phyloP scores from a whole-genome alignment of 106 monocot genomes.

The Platanthera guangdongensis region DNA sequence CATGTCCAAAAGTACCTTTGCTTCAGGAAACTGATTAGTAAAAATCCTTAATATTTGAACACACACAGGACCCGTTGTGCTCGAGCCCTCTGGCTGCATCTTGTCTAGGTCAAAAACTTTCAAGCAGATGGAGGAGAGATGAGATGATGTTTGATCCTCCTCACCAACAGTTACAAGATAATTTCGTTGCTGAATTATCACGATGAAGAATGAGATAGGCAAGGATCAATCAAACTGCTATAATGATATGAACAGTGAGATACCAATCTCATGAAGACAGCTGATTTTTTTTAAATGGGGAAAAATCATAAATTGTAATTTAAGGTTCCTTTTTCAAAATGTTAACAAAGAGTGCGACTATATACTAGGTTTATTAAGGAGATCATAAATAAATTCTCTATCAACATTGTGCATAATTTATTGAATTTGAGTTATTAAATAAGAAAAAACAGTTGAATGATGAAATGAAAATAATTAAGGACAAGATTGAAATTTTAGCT shows the following conservation, averaged over 20 bases:
- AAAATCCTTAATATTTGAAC: constrained; percentile 80
- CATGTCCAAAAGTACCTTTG: constrained; percentile 42
- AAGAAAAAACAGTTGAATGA: too few relatives aligned
- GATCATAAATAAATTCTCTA: too few relatives aligned
- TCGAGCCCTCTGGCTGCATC: constrained; percentile 86
- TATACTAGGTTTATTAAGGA: too few relatives aligned
- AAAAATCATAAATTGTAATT: background rate
- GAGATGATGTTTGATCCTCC: constrained; percentile 69
- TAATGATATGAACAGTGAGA: background rate
- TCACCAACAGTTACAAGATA: constrained; percentile 83
- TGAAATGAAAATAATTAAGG: too few relatives aligned
- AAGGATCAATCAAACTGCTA: background rate
- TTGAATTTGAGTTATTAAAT: too few relatives aligned
- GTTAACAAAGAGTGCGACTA: too few relatives aligned
- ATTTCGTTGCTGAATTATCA: constrained; percentile 74
- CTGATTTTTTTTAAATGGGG: background rate
- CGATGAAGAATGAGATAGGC: constrained; percentile 1
- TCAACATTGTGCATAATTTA: too few relatives aligned
- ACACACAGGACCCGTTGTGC: constrained; percentile 67
- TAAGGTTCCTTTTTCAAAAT: too few relatives aligned
- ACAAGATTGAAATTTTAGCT: too few relatives aligned
- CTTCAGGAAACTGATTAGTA: constrained; percentile 80
- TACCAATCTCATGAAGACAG: background rate
- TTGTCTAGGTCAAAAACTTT: constrained; percentile 97
- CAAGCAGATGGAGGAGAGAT: constrained; percentile 52